A percentile compares a stretch with the other conserved stretches of the same genome.
Evolutionary conservation across 2,329 filamentous ascomycete species (phyloP).

Genomic region (Knoxdaviesia capensis): DNA sequence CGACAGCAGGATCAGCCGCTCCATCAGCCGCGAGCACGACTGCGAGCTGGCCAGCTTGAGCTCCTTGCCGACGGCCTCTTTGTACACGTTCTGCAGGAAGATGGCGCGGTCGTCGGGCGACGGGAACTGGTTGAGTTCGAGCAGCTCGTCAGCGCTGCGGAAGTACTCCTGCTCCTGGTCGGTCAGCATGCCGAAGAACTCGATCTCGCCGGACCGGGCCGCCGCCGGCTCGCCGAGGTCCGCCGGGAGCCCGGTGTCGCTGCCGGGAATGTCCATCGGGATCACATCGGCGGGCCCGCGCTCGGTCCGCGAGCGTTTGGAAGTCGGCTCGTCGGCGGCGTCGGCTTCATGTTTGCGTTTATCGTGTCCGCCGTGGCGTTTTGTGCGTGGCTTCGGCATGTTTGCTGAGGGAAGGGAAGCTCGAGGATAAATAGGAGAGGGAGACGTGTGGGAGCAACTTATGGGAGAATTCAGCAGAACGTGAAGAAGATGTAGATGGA

Average conservation of each 20-base stretch:
- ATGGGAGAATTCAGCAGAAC: neutral
- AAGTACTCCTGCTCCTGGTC: constrained; percentile 95
- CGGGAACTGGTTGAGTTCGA: constrained; percentile 76
- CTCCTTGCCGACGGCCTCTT: constrained; percentile 78
- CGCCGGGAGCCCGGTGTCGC: too few species aligned
- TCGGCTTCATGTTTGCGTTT: constrained; percentile 1
- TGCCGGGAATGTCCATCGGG: too few species aligned
- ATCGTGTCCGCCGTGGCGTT: constrained; percentile 11
- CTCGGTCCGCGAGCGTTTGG: neutral
- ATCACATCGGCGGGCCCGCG: too few species aligned
- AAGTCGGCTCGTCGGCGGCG: constrained; percentile 5
- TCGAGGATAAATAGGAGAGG: neutral
- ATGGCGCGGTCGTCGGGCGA: constrained; percentile 49
- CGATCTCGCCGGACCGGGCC: constrained; percentile 28
- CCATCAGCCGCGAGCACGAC: constrained; percentile 83
- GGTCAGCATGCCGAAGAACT: constrained; percentile 85
- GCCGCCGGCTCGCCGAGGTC: too few species aligned
- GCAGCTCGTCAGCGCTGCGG: constrained; percentile 67
- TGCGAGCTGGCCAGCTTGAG: constrained; percentile 92
- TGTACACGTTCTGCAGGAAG: constrained; percentile 66
- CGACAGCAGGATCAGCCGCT: constrained; percentile 70
- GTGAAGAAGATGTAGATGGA: neutral
- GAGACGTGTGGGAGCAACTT: neutral
- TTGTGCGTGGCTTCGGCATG: constrained; percentile 24
- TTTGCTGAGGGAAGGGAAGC: neutral